Evolutionary conservation across 352 stramenopile species (phyloP), one percentile per base, ranked within the genome.

Genomic region (Phytophthora aleatoria): DNA sequence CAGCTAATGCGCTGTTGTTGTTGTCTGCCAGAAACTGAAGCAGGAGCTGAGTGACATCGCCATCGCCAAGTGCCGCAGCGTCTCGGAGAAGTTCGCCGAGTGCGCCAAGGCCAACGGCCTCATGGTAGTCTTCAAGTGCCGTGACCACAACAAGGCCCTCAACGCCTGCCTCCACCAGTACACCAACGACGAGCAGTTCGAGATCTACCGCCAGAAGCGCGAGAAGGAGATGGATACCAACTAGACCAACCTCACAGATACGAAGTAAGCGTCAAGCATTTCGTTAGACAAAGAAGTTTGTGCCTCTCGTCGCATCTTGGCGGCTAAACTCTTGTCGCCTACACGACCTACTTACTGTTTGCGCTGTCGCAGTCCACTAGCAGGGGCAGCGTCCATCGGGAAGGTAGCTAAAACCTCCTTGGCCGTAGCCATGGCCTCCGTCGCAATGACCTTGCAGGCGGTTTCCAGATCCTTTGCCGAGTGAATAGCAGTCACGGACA

Each of bases 21-120:
- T 47, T 50, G 15, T 54, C 33, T 20, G 20, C 20, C 16, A 94
- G 85, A 91, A 90, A 84, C 61, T 95, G 52, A 85, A 81, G 54
- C 83, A 92, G 67, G 81, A 95, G 57, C 72, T 93, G 49, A 92
- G 83, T 58, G 83, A 92, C 67, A 93, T 93, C 48, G 86, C 86
- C 43, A 86, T 93, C 64, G 61, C 77, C 67, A 95, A 93, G 57
- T 95, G 86, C 74, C 78, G 62, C 56, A 67, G 61, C 44, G 57
- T 81, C 13, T 77, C 82, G 2, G 69, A 77, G 50, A 68, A 85
- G 56, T 92, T 95, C 47, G 84, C 79, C 5, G 64, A 78, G 31
- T 95, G 86, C 69, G 81, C 84, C 28, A 81, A 83, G 52, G 76
- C 86, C 39, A 78, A 90, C 55, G 73, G 77, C 13, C 51, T 95